Base-by-base conservation (phyloP, 169 alveolate genomes). In the Plasmodium sp. region DNA sequence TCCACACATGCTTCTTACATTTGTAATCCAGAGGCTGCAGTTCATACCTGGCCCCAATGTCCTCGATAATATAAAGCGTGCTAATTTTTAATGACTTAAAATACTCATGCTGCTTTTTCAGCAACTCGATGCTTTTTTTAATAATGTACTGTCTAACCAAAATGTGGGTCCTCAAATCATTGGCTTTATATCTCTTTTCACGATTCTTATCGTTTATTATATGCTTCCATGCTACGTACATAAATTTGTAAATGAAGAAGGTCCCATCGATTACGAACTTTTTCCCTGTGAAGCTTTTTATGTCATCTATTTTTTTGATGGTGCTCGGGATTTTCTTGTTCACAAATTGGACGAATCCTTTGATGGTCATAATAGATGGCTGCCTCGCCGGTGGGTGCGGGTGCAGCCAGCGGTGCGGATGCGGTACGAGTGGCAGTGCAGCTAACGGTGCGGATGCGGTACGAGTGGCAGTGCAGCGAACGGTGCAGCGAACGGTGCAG, bases 161-260 rank as follows among this genome's bases (percentile, higher is more conserved):
- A 62, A 90, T 58, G 83, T 90, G 91, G 3, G 94, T 90, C 36
- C 84, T 39, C 74, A 90, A 43, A 10, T 81, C 91, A 62, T 90
- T 90, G 36, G 62, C 73, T 71, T 81, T 79, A 81, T 81, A 90
- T 81, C 71, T 90, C 14, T 34, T 43, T 12, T 90, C 94, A 16
- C 94, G 84, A 33, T 90, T 90, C 45, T 74, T 90, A 36, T 90
- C 94, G 81, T 90, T 90, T 31, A 90, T 16, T 80, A 90, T 79
- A 43, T 90, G 83, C 48, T 90, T 90, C 94, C 94, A 90, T 16
- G 94, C 94, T 62, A 90, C 94, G 83, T 90, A 90, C 94, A 90
- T 90, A 90, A 90, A 90, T 48, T 90, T 90, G 74, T 90, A 90
- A 36, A 90, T 80, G 31, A 81, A 90, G 51, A 90, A 90, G 27